Evolutionary conservation across 2,329 filamentous ascomycete species (phyloP).

Genomic region (Ascomycota sp.): DNA sequence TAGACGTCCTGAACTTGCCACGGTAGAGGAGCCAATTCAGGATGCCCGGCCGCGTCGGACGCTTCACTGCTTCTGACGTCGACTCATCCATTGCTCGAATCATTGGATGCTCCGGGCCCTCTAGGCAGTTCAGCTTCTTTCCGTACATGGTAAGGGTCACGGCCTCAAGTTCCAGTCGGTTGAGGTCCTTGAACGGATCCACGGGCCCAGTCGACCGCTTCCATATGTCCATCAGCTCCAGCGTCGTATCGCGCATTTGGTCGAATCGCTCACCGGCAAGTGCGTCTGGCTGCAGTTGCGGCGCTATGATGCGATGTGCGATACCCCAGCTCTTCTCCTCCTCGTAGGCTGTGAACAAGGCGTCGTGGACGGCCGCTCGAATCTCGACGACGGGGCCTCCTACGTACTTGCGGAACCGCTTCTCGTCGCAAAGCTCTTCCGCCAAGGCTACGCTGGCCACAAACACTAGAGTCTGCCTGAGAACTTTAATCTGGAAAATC

Average conservation of each 20-base stretch:
- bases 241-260: slow-evolving; percentile 27
- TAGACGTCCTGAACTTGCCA: slow-evolving; percentile 31
- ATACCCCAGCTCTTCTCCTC: slow-evolving; percentile 27
- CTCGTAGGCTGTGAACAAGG: slow-evolving; percentile 31
- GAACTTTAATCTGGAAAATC: slow-evolving; percentile 17
- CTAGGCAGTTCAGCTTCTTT: slow-evolving; percentile 24
- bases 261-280: slow-evolving; percentile 15
- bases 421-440: slow-evolving; percentile 29
- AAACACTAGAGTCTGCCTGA: slow-evolving; percentile 17
- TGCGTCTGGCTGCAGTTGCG: slow-evolving; percentile 15
- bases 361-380: slow-evolving; percentile 25
- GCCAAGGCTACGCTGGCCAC: slow-evolving; percentile 26
- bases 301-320: slow-evolving; percentile 30
- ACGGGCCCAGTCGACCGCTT: slow-evolving; percentile 16
- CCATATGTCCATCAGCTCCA: slow-evolving; percentile 31
- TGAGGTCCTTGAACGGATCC: slow-evolving; percentile 26
- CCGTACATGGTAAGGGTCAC: slow-evolving; percentile 29
- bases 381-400: slow-evolving; percentile 32
- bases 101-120: slow-evolving; percentile 24
- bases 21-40: slow-evolving; percentile 32
- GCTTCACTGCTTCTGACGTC: slow-evolving; percentile 34
- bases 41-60: slow-evolving; percentile 27
- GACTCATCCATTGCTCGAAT: slow-evolving; percentile 32
- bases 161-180: slow-evolving; percentile 30
- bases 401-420: slow-evolving; percentile 32